Evolutionary conservation across 768 basidiomycete species (phyloP).

Genomic region (Amanita brunnescens): DNA sequence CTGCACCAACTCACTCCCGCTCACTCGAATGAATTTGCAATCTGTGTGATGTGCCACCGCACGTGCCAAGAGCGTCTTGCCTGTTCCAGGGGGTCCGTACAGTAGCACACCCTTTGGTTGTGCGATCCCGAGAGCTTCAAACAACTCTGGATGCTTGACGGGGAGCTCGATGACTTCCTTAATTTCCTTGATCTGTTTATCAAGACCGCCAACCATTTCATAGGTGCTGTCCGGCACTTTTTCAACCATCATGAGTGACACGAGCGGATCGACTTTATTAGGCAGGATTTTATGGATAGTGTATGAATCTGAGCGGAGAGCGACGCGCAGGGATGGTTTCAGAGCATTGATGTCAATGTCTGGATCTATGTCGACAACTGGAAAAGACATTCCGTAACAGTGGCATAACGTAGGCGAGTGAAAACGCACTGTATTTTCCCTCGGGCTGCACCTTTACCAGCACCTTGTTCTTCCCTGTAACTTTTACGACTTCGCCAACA

Average conservation of each 20-base stretch:
- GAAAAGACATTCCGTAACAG: not conserved
- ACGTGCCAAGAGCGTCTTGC: conserved; percentile 90
- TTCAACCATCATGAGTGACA: conserved; percentile 99
- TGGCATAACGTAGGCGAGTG: not conserved
- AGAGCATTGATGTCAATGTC: conserved; percentile 77
- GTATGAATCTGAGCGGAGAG: conserved; percentile 93
- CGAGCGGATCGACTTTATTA: conserved; percentile 96
- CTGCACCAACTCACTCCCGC: conserved; percentile 90
- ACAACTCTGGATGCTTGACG: conserved; percentile 95
- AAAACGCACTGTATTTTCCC: conserved; percentile 92
- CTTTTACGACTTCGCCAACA: conserved; percentile 95
- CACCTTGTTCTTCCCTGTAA: conserved; percentile 99
- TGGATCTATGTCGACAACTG: conserved; percentile 90
- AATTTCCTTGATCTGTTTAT: conserved; percentile 99
- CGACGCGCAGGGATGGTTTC: conserved; percentile 83
- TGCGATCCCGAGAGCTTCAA: conserved; percentile 92
- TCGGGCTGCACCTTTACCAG: conserved; percentile 97
- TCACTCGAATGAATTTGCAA: conserved; percentile 95
- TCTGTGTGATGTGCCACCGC: conserved; percentile 98
- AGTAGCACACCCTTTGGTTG: conserved; percentile 95
- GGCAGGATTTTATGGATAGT: conserved; percentile 95
- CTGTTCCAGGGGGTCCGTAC: conserved; percentile 94
- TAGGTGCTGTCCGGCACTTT: conserved; percentile 99
- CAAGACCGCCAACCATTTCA: conserved; percentile 98
- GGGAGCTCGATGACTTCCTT: conserved; percentile 95